These are phyloP conservation scores for Thraustotheca clavata DNA, from an alignment of 352 stramenopile genomes.

Conservation along the genomic window DNA sequence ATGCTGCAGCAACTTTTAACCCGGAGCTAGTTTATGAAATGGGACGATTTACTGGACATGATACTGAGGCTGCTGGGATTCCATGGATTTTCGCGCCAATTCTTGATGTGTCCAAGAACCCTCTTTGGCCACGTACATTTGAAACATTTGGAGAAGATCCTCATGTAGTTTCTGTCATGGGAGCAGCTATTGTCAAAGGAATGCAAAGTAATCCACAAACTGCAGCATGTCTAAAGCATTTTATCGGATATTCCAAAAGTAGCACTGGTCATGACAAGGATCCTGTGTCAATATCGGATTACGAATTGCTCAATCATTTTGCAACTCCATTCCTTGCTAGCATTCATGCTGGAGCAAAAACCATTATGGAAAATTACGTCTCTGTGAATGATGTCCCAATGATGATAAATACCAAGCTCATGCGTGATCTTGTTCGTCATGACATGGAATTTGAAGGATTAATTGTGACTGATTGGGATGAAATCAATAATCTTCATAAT, in stretches of 20 bases:
- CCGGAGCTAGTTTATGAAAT: constrained; percentile 52
- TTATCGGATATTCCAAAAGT: constrained; percentile 76
- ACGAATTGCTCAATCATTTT: constrained; percentile 63
- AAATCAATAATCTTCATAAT: constrained; percentile 82
- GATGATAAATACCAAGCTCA: constrained; percentile 69
- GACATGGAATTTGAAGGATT: constrained; percentile 86
- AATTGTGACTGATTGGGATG: constrained; percentile 88
- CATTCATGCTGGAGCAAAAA: constrained; percentile 57
- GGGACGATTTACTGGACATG: constrained; percentile 65
- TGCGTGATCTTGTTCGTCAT: constrained; percentile 69
- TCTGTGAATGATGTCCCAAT: constrained; percentile 83
- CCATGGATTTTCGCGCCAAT: constrained; percentile 89
- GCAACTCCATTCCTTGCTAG: constrained; percentile 67
- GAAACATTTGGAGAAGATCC: constrained; percentile 92
- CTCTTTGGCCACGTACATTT: constrained; percentile 85
- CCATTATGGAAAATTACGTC: constrained; percentile 88
- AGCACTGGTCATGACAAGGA: constrained; percentile 57
- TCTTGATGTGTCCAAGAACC: constrained; percentile 68
- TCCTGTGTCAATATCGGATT: constrained; percentile 58
- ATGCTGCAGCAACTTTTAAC: constrained; percentile 86
- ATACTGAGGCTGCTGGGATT: constrained; percentile 82
- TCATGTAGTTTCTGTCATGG: constrained; percentile 61
- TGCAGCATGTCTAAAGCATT: constrained; percentile 86
- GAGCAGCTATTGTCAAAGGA: constrained; percentile 53
- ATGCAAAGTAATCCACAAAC: constrained; percentile 61